Conservation (phyloP, 2,329 filamentous ascomycete species). For the Meredithiella fracta region DNA sequence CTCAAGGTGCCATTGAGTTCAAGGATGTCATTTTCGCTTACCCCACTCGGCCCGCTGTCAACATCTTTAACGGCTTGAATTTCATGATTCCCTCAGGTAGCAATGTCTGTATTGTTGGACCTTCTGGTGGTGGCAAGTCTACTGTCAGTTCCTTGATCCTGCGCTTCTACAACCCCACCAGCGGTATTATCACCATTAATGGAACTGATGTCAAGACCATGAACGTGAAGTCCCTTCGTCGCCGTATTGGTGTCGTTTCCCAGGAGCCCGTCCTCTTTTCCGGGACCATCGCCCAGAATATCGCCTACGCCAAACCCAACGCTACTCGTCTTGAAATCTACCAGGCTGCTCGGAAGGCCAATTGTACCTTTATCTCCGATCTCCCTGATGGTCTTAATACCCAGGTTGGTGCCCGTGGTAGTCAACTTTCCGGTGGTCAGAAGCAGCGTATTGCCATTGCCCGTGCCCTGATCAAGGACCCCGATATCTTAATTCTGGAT, state of each 20-base stretch:
- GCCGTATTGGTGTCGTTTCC: conserved; percentile 86
- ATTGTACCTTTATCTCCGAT: conserved; percentile 92
- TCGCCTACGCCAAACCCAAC: conserved; percentile 71
- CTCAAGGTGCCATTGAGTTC: conserved; percentile 79
- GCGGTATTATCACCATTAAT: conserved; percentile 65
- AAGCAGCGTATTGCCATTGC: conserved; percentile 98
- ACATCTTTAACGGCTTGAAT: conserved; percentile 73
- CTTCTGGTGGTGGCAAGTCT: conserved; percentile 89
- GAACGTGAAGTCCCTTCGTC: conserved; percentile 83
- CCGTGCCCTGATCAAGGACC: conserved; percentile 81
- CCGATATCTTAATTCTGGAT: conserved; percentile 90
- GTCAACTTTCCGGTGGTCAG: conserved; percentile 87
- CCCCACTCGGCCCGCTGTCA: conserved; percentile 79
- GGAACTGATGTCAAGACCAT: conserved; percentile 68
- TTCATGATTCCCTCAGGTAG: conserved; percentile 87
- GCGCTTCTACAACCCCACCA: conserved; percentile 74
- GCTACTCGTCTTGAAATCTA: conserved; percentile 71
- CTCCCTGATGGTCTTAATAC: conserved; percentile 94
- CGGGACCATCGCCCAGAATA: conserved; percentile 73
- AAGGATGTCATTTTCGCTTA: conserved; percentile 77
- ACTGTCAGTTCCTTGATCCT: conserved; percentile 85
- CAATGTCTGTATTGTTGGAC: conserved; percentile 92
- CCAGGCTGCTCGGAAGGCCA: conserved; percentile 73
- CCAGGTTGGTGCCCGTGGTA: conserved; percentile 77
- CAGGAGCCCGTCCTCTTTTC: conserved; percentile 92